Evolutionary conservation across 306 rosid species (phyloP).

Genomic region (Corylus americana): DNA sequence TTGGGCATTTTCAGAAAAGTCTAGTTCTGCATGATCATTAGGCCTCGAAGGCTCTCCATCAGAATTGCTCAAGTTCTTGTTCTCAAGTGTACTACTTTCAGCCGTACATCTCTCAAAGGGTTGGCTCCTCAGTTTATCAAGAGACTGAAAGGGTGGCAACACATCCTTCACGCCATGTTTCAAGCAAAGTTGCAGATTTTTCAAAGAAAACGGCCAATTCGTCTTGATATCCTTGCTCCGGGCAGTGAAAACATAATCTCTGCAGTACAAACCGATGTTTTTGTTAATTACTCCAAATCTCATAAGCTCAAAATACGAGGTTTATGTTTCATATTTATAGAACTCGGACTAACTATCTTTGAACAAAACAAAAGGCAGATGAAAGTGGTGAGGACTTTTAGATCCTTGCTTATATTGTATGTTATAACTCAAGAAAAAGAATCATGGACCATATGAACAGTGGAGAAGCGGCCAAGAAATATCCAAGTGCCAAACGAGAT

Average conservation of each 20-base stretch:
- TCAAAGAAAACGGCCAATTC: slow-evolving; percentile 61
- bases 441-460: slow-evolving; percentile 24
- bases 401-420: slow-evolving; percentile 23
- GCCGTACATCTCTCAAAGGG: slow-evolving; percentile 24
- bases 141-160: slow-evolving; percentile 58
- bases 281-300: slow-evolving; percentile 1
- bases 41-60: slow-evolving; percentile 30
- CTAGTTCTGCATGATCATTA: slow-evolving; percentile 29
- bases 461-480: slow-evolving; percentile 26
- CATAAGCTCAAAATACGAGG: slow-evolving; percentile 1
- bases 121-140: slow-evolving; percentile 35
- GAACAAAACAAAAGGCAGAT: slow-evolving; percentile 1
- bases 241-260: slow-evolving; percentile 57
- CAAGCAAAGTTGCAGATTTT: slow-evolving; percentile 54
- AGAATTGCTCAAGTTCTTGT: slow-evolving; percentile 15
- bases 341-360: slow-evolving; percentile 1
- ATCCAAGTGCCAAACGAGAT: slow-evolving; percentile 22
- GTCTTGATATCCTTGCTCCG: slow-evolving; percentile 53
- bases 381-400: background rate
- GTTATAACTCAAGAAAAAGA: slow-evolving; percentile 15
- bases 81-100: slow-evolving; percentile 26
- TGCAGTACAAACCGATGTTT: slow-evolving; percentile 25
- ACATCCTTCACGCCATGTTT: slow-evolving; percentile 54
- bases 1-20: slow-evolving; percentile 18
- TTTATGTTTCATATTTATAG: background rate